phyloP scores from a whole-genome alignment of 192 early-diverging fungal species.

The Spizellomyces punctatus region DNA sequence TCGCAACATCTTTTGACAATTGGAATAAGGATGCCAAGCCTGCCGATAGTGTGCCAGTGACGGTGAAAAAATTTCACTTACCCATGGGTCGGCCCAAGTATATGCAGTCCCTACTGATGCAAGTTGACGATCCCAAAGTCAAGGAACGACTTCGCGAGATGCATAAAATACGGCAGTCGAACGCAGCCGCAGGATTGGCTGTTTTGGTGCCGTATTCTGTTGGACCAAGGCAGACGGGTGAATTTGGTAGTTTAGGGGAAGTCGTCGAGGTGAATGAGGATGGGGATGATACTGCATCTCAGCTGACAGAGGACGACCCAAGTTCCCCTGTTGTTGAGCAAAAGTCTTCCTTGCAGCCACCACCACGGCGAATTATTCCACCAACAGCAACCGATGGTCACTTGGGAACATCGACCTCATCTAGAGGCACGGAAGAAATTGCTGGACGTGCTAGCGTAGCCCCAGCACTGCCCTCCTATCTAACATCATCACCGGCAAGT shows the following conservation, averaged over 20 bases:
- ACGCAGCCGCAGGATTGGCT: not conserved
- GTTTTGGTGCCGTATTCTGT: slow-evolving; percentile 2
- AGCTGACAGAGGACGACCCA: not conserved
- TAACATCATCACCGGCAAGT: not conserved
- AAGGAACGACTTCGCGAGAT: slow-evolving; percentile 4
- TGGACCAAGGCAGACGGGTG: not conserved
- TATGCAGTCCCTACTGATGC: not conserved
- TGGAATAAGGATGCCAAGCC: not conserved
- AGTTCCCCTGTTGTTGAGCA: not conserved
- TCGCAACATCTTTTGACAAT: not conserved
- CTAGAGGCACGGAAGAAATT: not conserved
- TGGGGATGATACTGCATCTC: not conserved
- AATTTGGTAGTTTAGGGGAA: no score
- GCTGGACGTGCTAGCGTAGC: not conserved
- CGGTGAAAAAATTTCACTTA: slow-evolving; percentile 5
- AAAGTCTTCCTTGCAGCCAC: not conserved
- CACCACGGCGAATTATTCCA: not conserved
- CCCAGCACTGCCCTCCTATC: not conserved
- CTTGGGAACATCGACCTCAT: not conserved
- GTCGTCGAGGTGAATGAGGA: not conserved
- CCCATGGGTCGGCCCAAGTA: slow-evolving; percentile 5
- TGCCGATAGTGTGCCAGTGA: not conserved
- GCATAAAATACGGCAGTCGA: not conserved
- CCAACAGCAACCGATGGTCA: not conserved
- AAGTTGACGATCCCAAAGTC: slow-evolving; percentile 5